These are phyloP conservation scores for Maudiozyma saulgeensis DNA, from an alignment of 805 yeast genomes.

Conservation along the genomic window DNA sequence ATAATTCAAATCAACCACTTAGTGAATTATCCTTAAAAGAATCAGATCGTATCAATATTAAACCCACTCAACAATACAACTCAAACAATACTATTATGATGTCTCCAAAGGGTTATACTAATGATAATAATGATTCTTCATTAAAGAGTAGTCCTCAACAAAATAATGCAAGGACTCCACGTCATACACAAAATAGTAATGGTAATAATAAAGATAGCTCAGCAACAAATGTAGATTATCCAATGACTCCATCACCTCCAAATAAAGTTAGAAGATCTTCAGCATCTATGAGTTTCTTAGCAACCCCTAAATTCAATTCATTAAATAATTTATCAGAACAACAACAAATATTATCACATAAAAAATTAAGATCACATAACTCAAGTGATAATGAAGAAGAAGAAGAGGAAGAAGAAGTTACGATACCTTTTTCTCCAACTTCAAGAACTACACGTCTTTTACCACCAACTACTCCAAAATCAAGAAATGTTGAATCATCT, in stretches of 20 bases:
- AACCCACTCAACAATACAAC: conserved; percentile 19
- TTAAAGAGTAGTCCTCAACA: neutral
- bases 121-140: neutral
- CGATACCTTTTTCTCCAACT: conserved; percentile 5
- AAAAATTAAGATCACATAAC: neutral
- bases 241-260: conserved; percentile 24
- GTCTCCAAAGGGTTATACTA: neutral
- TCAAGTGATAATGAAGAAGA: neutral
- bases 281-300: conserved; percentile 18
- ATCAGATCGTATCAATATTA: conserved; percentile 1
- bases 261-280: conserved; percentile 17
- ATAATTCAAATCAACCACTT: too few relatives aligned
- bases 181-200: neutral
- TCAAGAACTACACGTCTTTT: conserved; percentile 11
- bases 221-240: conserved; percentile 4
- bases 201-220: neutral
- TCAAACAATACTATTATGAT: conserved; percentile 15
- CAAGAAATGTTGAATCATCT: conserved; percentile 20
- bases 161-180: neutral
- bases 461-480: conserved; percentile 29
- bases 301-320: conserved; percentile 16
- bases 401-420: neutral
- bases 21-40: neutral
- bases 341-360: conserved; percentile 2
- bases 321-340: conserved; percentile 1